Conservation (phyloP, 1,139 yeast species). For the Saccharomyces hybrid region DNA sequence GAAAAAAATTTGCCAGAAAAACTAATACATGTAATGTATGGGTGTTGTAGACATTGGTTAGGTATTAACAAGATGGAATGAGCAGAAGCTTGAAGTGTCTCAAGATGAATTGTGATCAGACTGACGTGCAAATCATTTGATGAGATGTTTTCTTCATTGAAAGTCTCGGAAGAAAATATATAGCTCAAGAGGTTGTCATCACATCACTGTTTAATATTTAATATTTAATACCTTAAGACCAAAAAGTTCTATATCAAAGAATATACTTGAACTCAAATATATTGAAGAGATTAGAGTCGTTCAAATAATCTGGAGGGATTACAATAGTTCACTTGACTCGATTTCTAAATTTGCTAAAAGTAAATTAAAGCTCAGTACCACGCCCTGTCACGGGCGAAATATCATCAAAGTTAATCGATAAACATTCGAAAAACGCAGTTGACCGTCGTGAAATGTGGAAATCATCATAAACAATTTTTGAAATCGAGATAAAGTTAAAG, state of each 20-base stretch:
- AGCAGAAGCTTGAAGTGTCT: not conserved
- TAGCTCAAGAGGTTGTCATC: slow-evolving; percentile 28
- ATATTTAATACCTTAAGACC: no score
- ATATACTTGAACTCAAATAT: slow-evolving; percentile 28
- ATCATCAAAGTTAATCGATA: slow-evolving; percentile 81
- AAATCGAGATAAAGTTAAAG: not conserved
- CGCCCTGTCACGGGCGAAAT: slow-evolving; percentile 99
- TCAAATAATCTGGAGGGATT: not conserved
- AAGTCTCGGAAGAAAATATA: slow-evolving; percentile 20
- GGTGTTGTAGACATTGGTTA: slow-evolving; percentile 7
- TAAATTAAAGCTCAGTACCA: slow-evolving; percentile 52
- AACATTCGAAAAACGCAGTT: slow-evolving; percentile 81
- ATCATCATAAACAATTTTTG: slow-evolving; percentile 68
- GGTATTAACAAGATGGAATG: no score
- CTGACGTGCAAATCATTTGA: slow-evolving; percentile 68
- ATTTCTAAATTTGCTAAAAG: slow-evolving; percentile 6
- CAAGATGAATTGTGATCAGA: slow-evolving; percentile 39
- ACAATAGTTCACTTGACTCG: slow-evolving; percentile 16
- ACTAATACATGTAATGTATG: slow-evolving; percentile 7
- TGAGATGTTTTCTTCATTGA: slow-evolving; percentile 28
- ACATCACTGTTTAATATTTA: not conserved
- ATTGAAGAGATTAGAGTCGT: slow-evolving; percentile 8
- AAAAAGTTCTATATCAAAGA: not conserved
- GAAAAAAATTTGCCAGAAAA: not conserved
- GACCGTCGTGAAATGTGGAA: slow-evolving; percentile 99